A percentile compares a stretch with the other conserved stretches of the same genome.
phyloP scores from a whole-genome alignment of 2,329 filamentous ascomycete genomes.

The Cadophora gregata region DNA sequence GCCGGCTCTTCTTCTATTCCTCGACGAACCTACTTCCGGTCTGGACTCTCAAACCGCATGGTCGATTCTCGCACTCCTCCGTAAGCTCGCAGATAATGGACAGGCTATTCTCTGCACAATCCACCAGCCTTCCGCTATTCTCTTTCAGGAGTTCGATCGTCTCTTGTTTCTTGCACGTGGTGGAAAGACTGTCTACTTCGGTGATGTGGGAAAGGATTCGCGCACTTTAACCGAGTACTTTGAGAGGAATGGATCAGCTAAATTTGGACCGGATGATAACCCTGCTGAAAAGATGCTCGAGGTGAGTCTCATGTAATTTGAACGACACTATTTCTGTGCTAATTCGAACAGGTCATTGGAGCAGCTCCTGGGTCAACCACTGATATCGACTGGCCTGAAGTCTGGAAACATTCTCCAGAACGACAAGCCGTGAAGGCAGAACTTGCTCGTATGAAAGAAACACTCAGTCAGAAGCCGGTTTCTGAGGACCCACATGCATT shows the following conservation, averaged over 20 bases:
- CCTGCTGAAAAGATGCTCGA: conserved; percentile 83
- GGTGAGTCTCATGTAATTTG: conserved; percentile 35
- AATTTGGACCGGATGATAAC: conserved; percentile 73
- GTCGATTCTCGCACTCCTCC: conserved; percentile 86
- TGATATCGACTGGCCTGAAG: conserved; percentile 66
- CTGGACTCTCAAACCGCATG: conserved; percentile 93
- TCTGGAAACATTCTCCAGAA: conserved; percentile 62
- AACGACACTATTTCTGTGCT: conserved; percentile 40
- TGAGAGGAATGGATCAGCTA: conserved; percentile 69
- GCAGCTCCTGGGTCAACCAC: conserved; percentile 67
- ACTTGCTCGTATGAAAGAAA: conserved; percentile 58
- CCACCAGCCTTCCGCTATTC: conserved; percentile 93
- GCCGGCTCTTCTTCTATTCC: conserved; percentile 85
- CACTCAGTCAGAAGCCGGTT: conserved; percentile 44
- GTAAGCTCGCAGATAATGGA: conserved; percentile 87
- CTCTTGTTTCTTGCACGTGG: conserved; percentile 79
- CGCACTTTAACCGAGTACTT: conserved; percentile 75
- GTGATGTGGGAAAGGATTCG: conserved; percentile 76
- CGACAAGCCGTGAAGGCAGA: conserved; percentile 49
- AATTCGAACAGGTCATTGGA: conserved; percentile 52
- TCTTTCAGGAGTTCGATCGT: conserved; percentile 90
- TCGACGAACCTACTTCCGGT: conserved; percentile 94
- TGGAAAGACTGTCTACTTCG: conserved; percentile 82
- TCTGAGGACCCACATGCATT: conserved; percentile 39
- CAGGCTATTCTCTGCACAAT: conserved; percentile 97